These are phyloP conservation scores for Tetrapisispora fleetii DNA, from an alignment of 805 yeast genomes.

Conservation along the genomic window DNA sequence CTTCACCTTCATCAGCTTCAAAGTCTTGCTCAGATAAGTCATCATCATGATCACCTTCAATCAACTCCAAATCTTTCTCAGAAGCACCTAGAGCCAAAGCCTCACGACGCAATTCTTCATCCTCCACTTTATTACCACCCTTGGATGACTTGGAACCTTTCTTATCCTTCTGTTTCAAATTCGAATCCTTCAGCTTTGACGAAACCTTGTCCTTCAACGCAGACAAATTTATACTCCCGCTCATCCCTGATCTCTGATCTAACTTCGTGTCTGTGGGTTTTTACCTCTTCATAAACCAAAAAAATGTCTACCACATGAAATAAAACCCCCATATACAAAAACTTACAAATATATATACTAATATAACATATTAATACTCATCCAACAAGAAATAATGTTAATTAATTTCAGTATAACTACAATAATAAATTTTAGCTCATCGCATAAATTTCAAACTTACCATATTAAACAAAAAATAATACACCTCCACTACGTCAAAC, in stretches of 20 bases:
- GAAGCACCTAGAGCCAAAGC: conserved; percentile 79
- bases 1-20: conserved; percentile 26
- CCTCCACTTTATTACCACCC: conserved; percentile 7
- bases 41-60: conserved; percentile 46
- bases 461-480: not conserved
- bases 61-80: conserved; percentile 63
- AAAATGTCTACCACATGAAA: too few relatives aligned
- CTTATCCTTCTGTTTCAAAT: conserved; percentile 16
- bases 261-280: not conserved
- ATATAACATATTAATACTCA: not conserved
- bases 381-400: not conserved
- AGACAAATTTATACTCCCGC: conserved; percentile 27
- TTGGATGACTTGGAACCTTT: conserved; percentile 10
- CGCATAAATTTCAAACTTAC: not conserved
- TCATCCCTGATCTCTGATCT: conserved; percentile 1
- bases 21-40: conserved; percentile 35
- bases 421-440: not conserved
- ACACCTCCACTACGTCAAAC: not conserved
- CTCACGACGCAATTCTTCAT: conserved; percentile 46
- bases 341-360: too few relatives aligned
- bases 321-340: too few relatives aligned
- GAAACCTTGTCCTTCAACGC: conserved; percentile 59
- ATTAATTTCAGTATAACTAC: not conserved
- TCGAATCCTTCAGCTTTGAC: conserved; percentile 34
- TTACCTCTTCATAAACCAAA: too few relatives aligned